These are phyloP conservation scores for Fusarium algeriense DNA, from an alignment of 2,329 filamentous ascomycete species.

Conservation along the genomic window DNA sequence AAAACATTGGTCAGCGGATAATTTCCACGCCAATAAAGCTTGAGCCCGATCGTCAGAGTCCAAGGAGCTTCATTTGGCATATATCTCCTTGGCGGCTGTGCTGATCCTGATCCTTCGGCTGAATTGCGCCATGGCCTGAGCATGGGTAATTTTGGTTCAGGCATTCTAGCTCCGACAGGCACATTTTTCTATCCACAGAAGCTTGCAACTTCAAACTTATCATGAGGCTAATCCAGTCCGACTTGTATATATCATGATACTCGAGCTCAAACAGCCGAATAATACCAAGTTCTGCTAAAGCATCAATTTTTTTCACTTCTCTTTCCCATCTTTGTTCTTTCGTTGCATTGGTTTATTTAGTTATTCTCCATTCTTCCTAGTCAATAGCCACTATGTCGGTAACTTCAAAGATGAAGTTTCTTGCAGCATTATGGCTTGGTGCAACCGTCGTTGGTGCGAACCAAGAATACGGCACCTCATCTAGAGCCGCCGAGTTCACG, in stretches of 20 bases:
- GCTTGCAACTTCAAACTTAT: fast-evolving
- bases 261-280: background rate
- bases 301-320: background rate
- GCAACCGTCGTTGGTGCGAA: background rate
- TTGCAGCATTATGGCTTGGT: background rate
- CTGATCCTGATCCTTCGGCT: background rate
- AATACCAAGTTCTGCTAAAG: background rate
- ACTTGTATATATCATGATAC: background rate
- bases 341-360: background rate
- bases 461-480: background rate
- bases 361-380: background rate
- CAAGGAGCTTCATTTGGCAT: background rate
- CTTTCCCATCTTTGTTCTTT: background rate
- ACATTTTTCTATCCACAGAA: background rate
- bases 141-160: background rate
- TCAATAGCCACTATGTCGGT: background rate
- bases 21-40: background rate
- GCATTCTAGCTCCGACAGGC: background rate
- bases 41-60: background rate
- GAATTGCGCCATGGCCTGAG: background rate
- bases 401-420: background rate
- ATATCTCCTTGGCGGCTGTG: background rate
- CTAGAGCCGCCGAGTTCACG: background rate
- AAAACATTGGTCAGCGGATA: background rate
- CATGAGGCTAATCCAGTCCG: fast-evolving